Evolutionary conservation across 2,329 filamentous ascomycete species (phyloP), one percentile per base, ranked within the genome.

Genomic region (Diplodia scrobiculata): DNA sequence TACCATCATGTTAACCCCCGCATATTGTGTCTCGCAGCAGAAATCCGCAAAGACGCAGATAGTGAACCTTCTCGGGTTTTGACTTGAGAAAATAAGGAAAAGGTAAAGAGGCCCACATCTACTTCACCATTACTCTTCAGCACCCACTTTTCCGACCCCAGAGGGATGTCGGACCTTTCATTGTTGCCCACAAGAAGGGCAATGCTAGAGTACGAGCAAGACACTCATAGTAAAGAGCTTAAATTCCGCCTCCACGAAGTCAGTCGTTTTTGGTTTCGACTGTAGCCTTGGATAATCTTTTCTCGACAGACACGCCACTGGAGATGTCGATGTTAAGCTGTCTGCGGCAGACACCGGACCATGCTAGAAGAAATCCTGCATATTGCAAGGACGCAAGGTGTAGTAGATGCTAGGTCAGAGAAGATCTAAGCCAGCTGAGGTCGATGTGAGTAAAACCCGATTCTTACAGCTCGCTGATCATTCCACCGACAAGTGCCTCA

Each of bases 41-140:
- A 14, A 19, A 47, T 10, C 27, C 38, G 21, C 54, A 59, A 54
- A 59, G 54, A 59, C 38, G 38, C 54, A 59, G 25, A 59, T 59
- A 19, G 29, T 47, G 13, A 59, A 25, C 19, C 38, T 19, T 13
- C 21, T 21, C 25, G 36, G 11, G 29, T 14, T 25, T 47, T 29
- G 17, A 17, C 38, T 5, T 19, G 29, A 60, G 34, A 36, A 58
- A 29, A 41, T 47, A 48, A 47, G 38, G 38, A 25, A 21, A 48
- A 21, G 17, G 21, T 45, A 32, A 27, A 45, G 14, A 55, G 32
- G 5, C 5, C 36, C 34, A 5, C 5, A 17, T 48, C 14, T 32
- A 47, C n/a, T 32, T 34, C 19, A 5, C 9, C 19, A 17, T 47
- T n/a, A 25, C 48, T 51, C 48, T 27, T 51, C 17, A 19, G 17